Evolutionary conservation across 225 moss, liverwort and hornwort genomes (phyloP).

Genomic region (Asterella californica): DNA sequence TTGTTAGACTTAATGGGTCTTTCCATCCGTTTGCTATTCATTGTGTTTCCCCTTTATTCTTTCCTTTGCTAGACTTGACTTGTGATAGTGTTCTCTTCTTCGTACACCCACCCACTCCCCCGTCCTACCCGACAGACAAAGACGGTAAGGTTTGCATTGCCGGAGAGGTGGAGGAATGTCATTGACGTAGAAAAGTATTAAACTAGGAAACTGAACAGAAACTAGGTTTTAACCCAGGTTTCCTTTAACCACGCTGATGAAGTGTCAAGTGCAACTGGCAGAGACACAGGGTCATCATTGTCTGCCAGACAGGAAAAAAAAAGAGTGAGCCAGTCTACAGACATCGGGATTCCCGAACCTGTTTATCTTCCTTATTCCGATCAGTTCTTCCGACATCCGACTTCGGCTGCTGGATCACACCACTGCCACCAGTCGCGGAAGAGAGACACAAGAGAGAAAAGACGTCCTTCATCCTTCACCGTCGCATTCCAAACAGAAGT

Average conservation of each 20-base stretch:
- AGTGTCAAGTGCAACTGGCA: conserved; percentile 15
- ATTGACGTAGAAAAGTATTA: neutral
- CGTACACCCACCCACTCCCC: neutral
- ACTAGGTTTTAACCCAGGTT: neutral
- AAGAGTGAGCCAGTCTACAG: neutral
- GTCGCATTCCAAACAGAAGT: neutral
- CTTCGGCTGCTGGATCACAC: neutral
- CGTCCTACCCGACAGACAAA: neutral
- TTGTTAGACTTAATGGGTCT: too few relatives aligned
- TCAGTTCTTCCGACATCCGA: neutral
- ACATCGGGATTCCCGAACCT: conserved; percentile 8
- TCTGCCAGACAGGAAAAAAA: conserved; percentile 2
- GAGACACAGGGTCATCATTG: neutral
- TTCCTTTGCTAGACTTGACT: too few relatives aligned
- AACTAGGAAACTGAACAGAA: neutral
- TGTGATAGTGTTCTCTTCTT: neutral
- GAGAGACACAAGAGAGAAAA: neutral
- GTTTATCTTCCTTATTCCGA: neutral
- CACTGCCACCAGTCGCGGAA: neutral
- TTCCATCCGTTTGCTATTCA: too few relatives aligned
- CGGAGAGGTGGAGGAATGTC: neutral
- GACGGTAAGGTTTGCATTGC: neutral
- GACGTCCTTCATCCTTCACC: neutral
- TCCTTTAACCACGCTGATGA: neutral
- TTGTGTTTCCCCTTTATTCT: too few relatives aligned